These are phyloP conservation scores for Gossypium lobatum DNA, from an alignment of 441 rosid genomes.

Conservation along the genomic window DNA sequence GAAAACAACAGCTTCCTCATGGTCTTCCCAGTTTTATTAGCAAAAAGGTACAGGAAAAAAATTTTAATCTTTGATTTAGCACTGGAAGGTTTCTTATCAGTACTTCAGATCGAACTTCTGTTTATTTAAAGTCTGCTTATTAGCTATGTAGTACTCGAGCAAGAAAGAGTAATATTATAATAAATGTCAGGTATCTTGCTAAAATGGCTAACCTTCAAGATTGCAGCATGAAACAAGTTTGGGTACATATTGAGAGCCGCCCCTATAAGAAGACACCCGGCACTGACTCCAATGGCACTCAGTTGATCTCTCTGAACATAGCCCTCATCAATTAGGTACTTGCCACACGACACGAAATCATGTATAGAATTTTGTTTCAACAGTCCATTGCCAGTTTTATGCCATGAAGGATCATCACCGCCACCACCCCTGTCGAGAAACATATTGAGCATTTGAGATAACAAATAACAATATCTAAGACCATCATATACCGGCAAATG, in stretches of 20 bases:
- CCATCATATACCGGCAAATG: neutral
- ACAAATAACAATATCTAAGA: neutral
- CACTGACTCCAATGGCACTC: conserved; percentile 70
- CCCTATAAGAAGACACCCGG: conserved; percentile 76
- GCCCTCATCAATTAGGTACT: conserved; percentile 58
- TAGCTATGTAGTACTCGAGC: neutral
- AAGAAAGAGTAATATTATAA: neutral
- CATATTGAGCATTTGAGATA: neutral
- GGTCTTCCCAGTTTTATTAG: no score
- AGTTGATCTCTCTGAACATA: conserved; percentile 56
- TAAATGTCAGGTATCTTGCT: neutral
- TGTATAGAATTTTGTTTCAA: conserved; percentile 60
- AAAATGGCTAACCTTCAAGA: conserved; percentile 56
- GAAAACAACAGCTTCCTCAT: no score
- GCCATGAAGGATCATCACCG: conserved; percentile 66
- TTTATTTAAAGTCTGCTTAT: no score
- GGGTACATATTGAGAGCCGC: conserved; percentile 69
- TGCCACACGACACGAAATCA: conserved; percentile 61
- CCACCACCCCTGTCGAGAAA: conserved; percentile 66
- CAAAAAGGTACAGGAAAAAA: no score
- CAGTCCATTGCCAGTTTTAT: conserved; percentile 60
- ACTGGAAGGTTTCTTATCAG: neutral
- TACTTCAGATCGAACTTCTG: neutral
- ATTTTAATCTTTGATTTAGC: no score
- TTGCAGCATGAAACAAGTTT: conserved; percentile 55